Evolutionary conservation across 2,329 filamentous ascomycete species (phyloP).

Genomic region (Cladosporium sphaerospermum): DNA sequence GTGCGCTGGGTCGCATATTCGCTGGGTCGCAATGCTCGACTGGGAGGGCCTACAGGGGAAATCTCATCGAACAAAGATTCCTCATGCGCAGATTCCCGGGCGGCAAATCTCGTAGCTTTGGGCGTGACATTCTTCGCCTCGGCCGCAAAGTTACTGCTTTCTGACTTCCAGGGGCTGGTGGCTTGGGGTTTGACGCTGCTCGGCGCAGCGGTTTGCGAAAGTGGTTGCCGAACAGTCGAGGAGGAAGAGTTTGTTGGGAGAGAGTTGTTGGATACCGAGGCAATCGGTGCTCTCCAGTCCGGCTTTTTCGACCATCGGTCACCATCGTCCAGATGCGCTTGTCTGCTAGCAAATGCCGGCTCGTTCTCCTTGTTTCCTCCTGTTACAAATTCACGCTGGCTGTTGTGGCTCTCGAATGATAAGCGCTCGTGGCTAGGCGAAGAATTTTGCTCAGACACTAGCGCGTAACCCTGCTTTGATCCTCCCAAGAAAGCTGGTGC

Average conservation of each 20-base stretch:
- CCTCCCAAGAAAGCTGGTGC: constrained; percentile 24
- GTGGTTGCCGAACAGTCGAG: not conserved
- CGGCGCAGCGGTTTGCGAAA: not conserved
- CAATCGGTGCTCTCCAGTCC: constrained; percentile 17
- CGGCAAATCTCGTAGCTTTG: constrained; percentile 13
- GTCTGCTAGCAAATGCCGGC: constrained; percentile 18
- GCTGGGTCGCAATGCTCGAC: constrained; percentile 24
- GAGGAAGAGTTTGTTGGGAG: constrained; percentile 11
- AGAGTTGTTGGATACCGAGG: constrained; percentile 7
- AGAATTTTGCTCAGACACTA: constrained; percentile 22
- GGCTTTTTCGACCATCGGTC: constrained; percentile 23
- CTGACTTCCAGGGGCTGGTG: constrained; percentile 21
- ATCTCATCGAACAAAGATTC: constrained; percentile 25
- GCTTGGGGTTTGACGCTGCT: constrained; percentile 16
- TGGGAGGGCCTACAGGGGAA: constrained; percentile 29
- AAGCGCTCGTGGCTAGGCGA: constrained; percentile 24
- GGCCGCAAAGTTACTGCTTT: constrained; percentile 13
- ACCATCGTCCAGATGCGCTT: constrained; percentile 24
- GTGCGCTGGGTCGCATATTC: constrained; percentile 16
- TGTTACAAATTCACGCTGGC: constrained; percentile 16
- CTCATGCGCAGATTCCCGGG: constrained; percentile 13
- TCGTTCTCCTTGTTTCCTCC: constrained; percentile 16
- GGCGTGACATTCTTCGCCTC: constrained; percentile 23
- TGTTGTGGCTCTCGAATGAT: constrained; percentile 13
- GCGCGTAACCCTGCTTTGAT: constrained; percentile 26